phyloP scores from a whole-genome alignment of 202 grass and related monocot genomes.

The Zoysia matrella region DNA sequence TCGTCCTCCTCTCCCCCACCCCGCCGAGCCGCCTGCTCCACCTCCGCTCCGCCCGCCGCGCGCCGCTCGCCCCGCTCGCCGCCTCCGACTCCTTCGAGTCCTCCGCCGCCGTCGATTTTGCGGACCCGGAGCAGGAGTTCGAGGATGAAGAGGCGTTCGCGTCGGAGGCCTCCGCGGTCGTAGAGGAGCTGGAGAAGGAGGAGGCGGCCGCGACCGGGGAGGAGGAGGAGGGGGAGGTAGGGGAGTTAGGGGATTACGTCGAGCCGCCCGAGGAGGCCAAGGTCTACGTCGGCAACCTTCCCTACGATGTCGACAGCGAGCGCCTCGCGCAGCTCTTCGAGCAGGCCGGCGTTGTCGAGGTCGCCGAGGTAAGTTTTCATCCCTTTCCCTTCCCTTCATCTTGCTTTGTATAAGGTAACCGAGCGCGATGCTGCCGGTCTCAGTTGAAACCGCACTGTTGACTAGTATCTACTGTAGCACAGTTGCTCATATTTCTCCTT shows the following conservation, averaged over 20 bases:
- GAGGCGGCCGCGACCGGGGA: background rate
- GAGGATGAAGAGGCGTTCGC: constrained; percentile 27
- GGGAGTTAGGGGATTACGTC: constrained; percentile 28
- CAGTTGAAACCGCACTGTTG: background rate
- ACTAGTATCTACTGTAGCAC: background rate
- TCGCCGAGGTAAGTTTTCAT: constrained; percentile 67
- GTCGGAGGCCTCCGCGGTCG: constrained; percentile 12
- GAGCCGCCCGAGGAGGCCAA: constrained; percentile 95
- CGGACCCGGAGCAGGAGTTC: constrained; percentile 32
- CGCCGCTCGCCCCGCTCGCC: constrained; percentile 52
- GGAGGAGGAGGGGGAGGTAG: constrained; percentile 40
- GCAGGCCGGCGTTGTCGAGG: constrained; percentile 75
- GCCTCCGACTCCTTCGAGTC: constrained; percentile 50
- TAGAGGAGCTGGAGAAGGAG: background rate
- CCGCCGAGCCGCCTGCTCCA: constrained; percentile 1
- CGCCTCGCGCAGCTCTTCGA: constrained; percentile 87
- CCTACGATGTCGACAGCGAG: constrained; percentile 82
- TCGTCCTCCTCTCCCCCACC: constrained; percentile 49
- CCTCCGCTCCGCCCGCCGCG: constrained; percentile 49
- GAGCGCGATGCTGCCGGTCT: background rate
- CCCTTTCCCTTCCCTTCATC: background rate
- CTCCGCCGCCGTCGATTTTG: constrained; percentile 45
- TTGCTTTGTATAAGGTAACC: background rate
- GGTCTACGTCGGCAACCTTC: constrained; percentile 76
- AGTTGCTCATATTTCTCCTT: no score